Evolutionary conservation across 768 basidiomycete species (phyloP).

Genomic region (Leccinum barrowsii): DNA sequence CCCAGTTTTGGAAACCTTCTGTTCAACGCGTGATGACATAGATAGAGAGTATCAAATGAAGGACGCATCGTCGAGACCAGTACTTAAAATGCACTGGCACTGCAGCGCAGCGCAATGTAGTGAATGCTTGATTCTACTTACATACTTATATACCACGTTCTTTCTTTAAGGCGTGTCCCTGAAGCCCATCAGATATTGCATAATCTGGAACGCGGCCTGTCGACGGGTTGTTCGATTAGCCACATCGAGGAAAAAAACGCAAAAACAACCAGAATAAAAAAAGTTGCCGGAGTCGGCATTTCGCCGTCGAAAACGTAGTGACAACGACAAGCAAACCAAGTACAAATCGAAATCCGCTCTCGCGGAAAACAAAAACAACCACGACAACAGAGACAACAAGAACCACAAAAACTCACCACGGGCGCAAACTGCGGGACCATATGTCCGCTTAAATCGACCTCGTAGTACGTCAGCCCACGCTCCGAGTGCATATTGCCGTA

Average conservation of each 20-base stretch:
- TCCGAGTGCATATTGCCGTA: constrained; percentile 64
- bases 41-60: too few relatives aligned
- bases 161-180: constrained; percentile 38
- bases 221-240: not conserved
- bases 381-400: not conserved
- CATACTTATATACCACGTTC: not conserved
- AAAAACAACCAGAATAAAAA: too few relatives aligned
- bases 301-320: not conserved
- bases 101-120: too few relatives aligned
- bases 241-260: not conserved
- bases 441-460: constrained; percentile 68
- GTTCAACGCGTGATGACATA: too few relatives aligned
- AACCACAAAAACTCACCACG: constrained; percentile 38
- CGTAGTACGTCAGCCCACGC: constrained; percentile 63
- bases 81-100: too few relatives aligned
- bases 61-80: too few relatives aligned
- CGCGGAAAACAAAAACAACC: too few relatives aligned
- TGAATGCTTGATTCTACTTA: too few relatives aligned
- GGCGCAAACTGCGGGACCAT: constrained; percentile 75
- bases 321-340: not conserved
- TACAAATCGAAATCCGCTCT: too few relatives aligned
- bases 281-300: too few relatives aligned
- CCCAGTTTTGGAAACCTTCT: too few relatives aligned
- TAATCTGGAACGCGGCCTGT: constrained; percentile 66
- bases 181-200: constrained; percentile 67